Percentiles rank a stretch among this genome's conserved stretches.
phyloP scores from a whole-genome alignment of 805 yeast species.

The Ascoidea tarda region DNA sequence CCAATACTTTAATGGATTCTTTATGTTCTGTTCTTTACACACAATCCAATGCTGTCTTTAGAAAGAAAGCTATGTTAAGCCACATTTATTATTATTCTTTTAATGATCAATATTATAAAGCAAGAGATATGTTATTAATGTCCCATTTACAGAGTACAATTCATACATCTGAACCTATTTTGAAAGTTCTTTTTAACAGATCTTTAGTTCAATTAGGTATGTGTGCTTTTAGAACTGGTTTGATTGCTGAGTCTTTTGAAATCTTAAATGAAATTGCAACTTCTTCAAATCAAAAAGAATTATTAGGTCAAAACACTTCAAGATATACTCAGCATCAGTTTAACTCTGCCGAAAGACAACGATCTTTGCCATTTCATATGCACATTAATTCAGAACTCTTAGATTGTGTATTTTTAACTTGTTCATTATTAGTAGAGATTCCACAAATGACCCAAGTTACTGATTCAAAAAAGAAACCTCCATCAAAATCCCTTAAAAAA shows the following conservation, averaged over 20 bases:
- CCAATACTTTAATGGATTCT: slow-evolving; percentile 45
- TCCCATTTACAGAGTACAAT: slow-evolving; percentile 78
- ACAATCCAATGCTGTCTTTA: slow-evolving; percentile 53
- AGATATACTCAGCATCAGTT: slow-evolving; percentile 32
- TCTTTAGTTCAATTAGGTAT: slow-evolving; percentile 92
- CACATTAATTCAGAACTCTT: slow-evolving; percentile 92
- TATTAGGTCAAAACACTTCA: slow-evolving; percentile 83
- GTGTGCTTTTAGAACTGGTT: slow-evolving; percentile 86
- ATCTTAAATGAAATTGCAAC: slow-evolving; percentile 78
- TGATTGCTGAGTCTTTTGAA: slow-evolving; percentile 77
- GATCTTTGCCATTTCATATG: slow-evolving; percentile 93
- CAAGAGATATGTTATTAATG: slow-evolving; percentile 77
- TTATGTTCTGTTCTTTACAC: slow-evolving; percentile 52
- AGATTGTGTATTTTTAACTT: slow-evolving; percentile 87
- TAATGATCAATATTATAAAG: slow-evolving; percentile 68
- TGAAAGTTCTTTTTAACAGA: slow-evolving; percentile 90
- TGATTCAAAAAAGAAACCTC: slow-evolving; percentile 40
- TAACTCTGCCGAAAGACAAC: slow-evolving; percentile 48
- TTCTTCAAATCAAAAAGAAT: slow-evolving; percentile 76
- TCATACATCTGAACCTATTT: slow-evolving; percentile 68
- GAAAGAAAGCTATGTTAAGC: slow-evolving; percentile 72
- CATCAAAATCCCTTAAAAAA: slow-evolving; percentile 79
- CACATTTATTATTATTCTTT: slow-evolving; percentile 87
- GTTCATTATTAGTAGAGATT: slow-evolving; percentile 79
- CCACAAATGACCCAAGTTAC: slow-evolving; percentile 75